Conservation (phyloP, 2,329 filamentous ascomycete species). For the Geosmithia putterillii region DNA sequence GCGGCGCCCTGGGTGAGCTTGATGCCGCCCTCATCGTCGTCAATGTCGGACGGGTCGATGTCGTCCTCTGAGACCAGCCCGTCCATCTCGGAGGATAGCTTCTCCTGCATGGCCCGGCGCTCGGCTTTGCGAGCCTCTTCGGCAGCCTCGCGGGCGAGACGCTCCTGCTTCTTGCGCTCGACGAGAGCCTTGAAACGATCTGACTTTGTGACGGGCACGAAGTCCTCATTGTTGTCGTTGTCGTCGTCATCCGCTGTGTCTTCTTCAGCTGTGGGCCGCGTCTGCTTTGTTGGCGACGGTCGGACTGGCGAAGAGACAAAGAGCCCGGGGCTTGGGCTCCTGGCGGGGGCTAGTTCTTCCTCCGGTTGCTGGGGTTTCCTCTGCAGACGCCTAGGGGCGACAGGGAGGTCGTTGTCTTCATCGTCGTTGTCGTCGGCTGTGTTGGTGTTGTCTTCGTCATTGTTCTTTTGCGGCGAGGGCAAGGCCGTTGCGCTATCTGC, state of each 20-base stretch:
- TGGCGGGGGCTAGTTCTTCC: conserved; percentile 18
- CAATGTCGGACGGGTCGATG: conserved; percentile 37
- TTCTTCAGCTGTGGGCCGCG: conserved; percentile 28
- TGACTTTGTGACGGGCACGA: conserved; percentile 34
- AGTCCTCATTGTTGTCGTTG: conserved; percentile 30
- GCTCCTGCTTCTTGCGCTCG: conserved; percentile 60
- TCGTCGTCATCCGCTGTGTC: conserved; percentile 27
- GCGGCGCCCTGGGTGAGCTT: conserved; percentile 52
- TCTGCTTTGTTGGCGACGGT: conserved; percentile 15
- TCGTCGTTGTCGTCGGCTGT: conserved; percentile 15
- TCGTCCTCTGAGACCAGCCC: conserved; percentile 20
- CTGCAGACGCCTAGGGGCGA: conserved; percentile 25
- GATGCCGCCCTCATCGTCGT: conserved; percentile 50
- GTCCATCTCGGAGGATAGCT: conserved; percentile 20
- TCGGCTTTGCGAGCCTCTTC: conserved; percentile 36
- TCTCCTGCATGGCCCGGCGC: conserved; percentile 21
- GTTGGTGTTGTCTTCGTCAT: conserved; percentile 10
- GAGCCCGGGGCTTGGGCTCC: conserved; percentile 30
- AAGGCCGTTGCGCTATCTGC: too few species aligned
- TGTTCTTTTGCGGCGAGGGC: conserved; percentile 14
- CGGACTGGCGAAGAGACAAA: conserved; percentile 41
- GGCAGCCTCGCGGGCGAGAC: conserved; percentile 52
- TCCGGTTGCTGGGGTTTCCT: conserved; percentile 20
- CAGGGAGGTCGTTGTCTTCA: conserved; percentile 27
- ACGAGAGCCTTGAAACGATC: conserved; percentile 61